Conservation (phyloP, 805 yeast genomes). For the Candida loeiensis region DNA sequence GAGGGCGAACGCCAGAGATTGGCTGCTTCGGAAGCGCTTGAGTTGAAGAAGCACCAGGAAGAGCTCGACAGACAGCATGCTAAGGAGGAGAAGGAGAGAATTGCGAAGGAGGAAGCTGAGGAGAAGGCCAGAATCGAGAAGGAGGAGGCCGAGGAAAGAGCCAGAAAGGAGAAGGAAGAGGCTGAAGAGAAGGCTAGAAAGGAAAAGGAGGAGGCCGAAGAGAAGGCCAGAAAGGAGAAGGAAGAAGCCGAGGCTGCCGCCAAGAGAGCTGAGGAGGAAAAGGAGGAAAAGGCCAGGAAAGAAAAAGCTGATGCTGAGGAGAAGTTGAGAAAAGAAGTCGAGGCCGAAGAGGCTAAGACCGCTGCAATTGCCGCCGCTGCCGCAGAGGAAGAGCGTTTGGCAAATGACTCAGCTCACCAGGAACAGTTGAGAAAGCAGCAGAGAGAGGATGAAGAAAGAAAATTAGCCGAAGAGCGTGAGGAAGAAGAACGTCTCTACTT, state of each 20-base stretch:
- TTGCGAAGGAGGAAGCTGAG: constrained; percentile 23
- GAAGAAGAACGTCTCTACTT: constrained; percentile 24
- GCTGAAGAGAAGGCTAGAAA: constrained; percentile 17
- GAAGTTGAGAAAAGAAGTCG: constrained; percentile 11
- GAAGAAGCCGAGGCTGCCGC: constrained; percentile 13
- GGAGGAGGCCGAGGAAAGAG: constrained; percentile 25
- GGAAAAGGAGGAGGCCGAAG: constrained; percentile 13
- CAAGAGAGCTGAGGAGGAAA: constrained; percentile 10
- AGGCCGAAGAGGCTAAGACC: constrained; percentile 11
- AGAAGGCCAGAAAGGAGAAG: constrained; percentile 10
- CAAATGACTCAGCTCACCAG: constrained; percentile 24
- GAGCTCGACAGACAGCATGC: constrained; percentile 15
- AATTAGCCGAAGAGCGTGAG: constrained; percentile 23
- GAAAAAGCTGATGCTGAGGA: constrained; percentile 12
- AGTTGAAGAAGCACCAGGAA: constrained; percentile 15
- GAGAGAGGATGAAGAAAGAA: constrained; percentile 26
- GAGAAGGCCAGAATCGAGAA: constrained; percentile 17
- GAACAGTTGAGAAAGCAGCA: constrained; percentile 22
- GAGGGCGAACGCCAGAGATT: constrained; percentile 35
- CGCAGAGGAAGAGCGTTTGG: constrained; percentile 17
- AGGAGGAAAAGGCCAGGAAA: constrained; percentile 10
- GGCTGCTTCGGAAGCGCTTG: constrained; percentile 38
- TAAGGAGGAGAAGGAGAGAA: constrained; percentile 15
- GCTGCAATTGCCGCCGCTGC: constrained; percentile 6
- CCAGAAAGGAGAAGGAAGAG: constrained; percentile 24